Evolutionary conservation across 768 basidiomycete genomes (phyloP).

Genomic region (Suillus subluteus): DNA sequence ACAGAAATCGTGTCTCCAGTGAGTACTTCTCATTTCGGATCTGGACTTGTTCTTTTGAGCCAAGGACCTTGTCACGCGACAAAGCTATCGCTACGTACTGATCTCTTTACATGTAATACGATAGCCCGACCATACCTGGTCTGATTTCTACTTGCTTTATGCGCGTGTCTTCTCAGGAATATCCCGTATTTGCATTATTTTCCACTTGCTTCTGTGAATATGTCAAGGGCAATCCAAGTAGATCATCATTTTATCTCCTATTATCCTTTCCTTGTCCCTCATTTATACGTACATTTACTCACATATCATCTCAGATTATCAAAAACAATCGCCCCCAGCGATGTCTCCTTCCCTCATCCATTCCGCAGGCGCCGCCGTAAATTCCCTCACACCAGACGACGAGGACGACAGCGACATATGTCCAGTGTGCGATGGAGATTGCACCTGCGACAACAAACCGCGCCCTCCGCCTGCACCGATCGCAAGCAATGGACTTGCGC

Average conservation of each 20-base stretch:
- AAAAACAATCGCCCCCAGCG: constrained; percentile 57
- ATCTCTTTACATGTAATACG: constrained; percentile 43
- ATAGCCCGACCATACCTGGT: constrained; percentile 23
- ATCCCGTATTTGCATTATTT: constrained; percentile 22
- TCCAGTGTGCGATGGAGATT: constrained; percentile 89
- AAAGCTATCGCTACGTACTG: constrained; percentile 38
- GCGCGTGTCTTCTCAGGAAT: constrained; percentile 18
- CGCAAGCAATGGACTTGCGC: constrained; percentile 37
- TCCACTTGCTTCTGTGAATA: constrained; percentile 25
- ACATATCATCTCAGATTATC: constrained; percentile 35
- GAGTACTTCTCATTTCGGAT: constrained; percentile 33
- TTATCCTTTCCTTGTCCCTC: constrained; percentile 25
- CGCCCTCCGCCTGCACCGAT: constrained; percentile 35
- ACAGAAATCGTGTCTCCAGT: constrained; percentile 40
- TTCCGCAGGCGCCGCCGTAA: constrained; percentile 58
- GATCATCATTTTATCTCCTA: constrained; percentile 28
- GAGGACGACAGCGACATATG: constrained; percentile 89
- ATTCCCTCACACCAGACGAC: constrained; percentile 45
- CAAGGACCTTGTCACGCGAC: constrained; percentile 38
- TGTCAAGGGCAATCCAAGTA: constrained; percentile 19
- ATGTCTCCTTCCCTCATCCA: constrained; percentile 73
- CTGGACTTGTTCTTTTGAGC: constrained; percentile 16
- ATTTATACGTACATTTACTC: constrained; percentile 23
- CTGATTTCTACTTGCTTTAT: constrained; percentile 18
- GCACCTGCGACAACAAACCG: constrained; percentile 68